Base-by-base conservation (phyloP, 257 asterid genomes). In the Knoxia roxburghii region DNA sequence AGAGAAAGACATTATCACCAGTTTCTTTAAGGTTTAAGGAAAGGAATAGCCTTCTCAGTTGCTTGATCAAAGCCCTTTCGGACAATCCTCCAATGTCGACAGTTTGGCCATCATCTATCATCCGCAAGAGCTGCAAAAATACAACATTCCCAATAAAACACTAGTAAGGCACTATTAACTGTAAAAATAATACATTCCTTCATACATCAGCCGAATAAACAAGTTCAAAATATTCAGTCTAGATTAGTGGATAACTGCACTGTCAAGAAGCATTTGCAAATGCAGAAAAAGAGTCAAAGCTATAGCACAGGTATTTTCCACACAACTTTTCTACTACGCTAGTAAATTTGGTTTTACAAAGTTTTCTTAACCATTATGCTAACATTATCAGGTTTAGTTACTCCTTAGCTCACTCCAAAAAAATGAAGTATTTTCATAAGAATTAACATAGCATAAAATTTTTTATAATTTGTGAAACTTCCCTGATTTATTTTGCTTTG, bases 81-180 rank as follows among this genome's bases (percentile, higher is more conserved):
- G 96, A 86, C 78, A 93, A 82, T 61, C 99, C 97, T 27, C 79
- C 73, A 75, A 93, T 88, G 82, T 93, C 97, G 82, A 90, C 99
- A 41, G 99, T 96, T 87, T 90, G 97, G 21, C 99, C 99, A 50
- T 82, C 89, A 41, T 93, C 99, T 79, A 93, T 86, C 99, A 84
- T 93, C 68, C 64, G 84, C 75, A 93, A 80, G 72, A 93, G 95
- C 99, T 93, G 78, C 4, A 48, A 75, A n/a, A 35, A 64, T 54
- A 71, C 76, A 73, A 39, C 63, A 82, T 57, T 60, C 55, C 46
- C 60, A 55, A 72, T 69, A 65, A 41, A 49, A 11, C 23, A 60
- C 63, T 11, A 53, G 67, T 7, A 35, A 5, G 33, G 35, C 46
- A 64, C 57, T 15, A 29, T 23, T 2, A 64, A 10, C 37, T 45